A percentile compares a stretch with the other conserved stretches of the same genome.
These are phyloP conservation scores for Picea mariana DNA, from an alignment of 83 land plant species.

Conservation along the genomic window DNA sequence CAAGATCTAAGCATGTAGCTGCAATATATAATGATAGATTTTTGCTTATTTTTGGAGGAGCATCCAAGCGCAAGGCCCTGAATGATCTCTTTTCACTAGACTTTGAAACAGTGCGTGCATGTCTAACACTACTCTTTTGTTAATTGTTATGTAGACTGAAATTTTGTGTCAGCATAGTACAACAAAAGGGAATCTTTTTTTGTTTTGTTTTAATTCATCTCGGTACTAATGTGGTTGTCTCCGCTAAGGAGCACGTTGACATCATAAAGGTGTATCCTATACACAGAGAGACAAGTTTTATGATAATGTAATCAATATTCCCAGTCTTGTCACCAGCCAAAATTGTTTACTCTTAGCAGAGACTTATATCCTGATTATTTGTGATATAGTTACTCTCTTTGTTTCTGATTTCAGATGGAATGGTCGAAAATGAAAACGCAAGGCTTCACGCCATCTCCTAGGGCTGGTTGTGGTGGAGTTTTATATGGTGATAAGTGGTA, in stretches of 20 bases:
- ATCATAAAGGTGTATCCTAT: slow-evolving; percentile 3
- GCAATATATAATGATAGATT: slow-evolving; percentile 84
- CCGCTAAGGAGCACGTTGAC: background rate
- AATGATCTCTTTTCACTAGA: slow-evolving; percentile 92
- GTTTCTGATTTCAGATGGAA: slow-evolving; percentile 61
- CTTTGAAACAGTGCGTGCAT: slow-evolving; percentile 81
- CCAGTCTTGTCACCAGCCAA: background rate
- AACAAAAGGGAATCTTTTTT: background rate
- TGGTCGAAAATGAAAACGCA: slow-evolving; percentile 83
- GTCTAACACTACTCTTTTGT: background rate
- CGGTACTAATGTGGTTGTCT: background rate
- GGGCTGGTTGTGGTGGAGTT: slow-evolving; percentile 86
- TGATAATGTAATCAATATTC: no score
- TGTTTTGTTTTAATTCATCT: background rate
- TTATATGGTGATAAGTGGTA: slow-evolving; percentile 90
- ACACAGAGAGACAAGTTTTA: background rate
- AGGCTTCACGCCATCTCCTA: slow-evolving; percentile 81
- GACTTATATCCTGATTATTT: background rate
- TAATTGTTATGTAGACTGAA: background rate
- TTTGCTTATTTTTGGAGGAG: slow-evolving; percentile 87
- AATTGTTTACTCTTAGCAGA: background rate
- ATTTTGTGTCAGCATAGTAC: background rate
- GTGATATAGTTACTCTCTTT: background rate
- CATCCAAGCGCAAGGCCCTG: slow-evolving; percentile 70
- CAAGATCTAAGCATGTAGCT: slow-evolving; percentile 88